phyloP scores from a whole-genome alignment of 169 alveolate genomes.

The Theileria annulata region DNA sequence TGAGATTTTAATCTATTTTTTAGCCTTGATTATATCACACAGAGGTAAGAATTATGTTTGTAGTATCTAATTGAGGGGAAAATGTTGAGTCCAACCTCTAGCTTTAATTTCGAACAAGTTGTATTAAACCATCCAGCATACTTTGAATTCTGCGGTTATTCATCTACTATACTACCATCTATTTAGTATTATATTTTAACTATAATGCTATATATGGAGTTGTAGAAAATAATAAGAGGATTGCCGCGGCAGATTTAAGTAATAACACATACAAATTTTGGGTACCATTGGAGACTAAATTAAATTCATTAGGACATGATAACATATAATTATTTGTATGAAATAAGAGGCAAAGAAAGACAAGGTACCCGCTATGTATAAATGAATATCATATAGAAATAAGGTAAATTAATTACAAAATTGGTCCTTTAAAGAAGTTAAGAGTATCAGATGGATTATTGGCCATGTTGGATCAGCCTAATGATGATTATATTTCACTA shows the following conservation, averaged over 20 bases:
- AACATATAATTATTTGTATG: constrained; percentile 38
- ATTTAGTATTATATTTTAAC: neutral
- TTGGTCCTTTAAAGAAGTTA: neutral
- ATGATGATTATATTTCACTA: constrained; percentile 65
- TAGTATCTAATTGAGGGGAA: constrained; percentile 40
- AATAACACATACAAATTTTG: constrained; percentile 73
- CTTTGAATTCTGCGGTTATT: constrained; percentile 77
- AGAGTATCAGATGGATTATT: constrained; percentile 78
- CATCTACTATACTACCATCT: neutral
- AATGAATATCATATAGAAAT: constrained; percentile 5
- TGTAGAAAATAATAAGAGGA: constrained; percentile 71
- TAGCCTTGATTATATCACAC: neutral
- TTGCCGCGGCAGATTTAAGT: constrained; percentile 75
- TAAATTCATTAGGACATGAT: constrained; percentile 47
- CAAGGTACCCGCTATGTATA: constrained; percentile 24
- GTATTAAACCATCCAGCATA: constrained; percentile 75
- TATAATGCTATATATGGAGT: neutral
- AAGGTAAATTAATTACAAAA: constrained; percentile 11
- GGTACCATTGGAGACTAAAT: constrained; percentile 62
- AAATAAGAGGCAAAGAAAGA: constrained; percentile 42
- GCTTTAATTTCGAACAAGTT: constrained; percentile 65
- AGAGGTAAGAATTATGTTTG: neutral
- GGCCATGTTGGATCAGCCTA: constrained; percentile 77
- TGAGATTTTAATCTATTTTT: neutral
- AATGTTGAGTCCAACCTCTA: constrained; percentile 37